These are phyloP conservation scores for Sutorius australiensis DNA, from an alignment of 768 basidiomycete species.

Conservation along the genomic window DNA sequence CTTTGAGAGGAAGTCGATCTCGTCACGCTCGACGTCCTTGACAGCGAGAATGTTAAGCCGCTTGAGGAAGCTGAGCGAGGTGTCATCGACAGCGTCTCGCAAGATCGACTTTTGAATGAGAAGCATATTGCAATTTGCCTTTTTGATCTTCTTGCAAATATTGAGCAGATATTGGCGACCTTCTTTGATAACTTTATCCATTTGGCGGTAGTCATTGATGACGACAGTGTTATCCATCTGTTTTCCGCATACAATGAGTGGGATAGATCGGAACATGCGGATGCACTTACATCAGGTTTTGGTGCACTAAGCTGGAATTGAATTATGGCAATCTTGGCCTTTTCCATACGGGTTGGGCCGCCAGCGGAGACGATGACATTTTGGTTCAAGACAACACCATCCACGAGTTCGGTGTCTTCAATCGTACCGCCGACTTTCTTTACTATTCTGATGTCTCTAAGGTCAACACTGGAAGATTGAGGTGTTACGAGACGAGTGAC, in stretches of 20 bases:
- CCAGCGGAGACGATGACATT: slow-evolving; percentile 87
- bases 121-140: slow-evolving; percentile 98
- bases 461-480: slow-evolving; percentile 91
- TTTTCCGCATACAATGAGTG: neutral
- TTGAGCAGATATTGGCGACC: slow-evolving; percentile 97
- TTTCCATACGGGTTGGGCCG: slow-evolving; percentile 93
- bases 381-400: slow-evolving; percentile 97
- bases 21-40: slow-evolving; percentile 97
- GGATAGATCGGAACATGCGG: neutral
- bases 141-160: slow-evolving; percentile 99
- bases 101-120: slow-evolving; percentile 99
- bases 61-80: slow-evolving; percentile 95
- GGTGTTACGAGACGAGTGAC: slow-evolving; percentile 88
- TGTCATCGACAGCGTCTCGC: slow-evolving; percentile 97
- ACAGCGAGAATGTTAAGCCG: slow-evolving; percentile 94
- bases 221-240: slow-evolving; percentile 99
- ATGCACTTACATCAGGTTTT: slow-evolving; percentile 85
- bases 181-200: slow-evolving; percentile 99
- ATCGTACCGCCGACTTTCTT: slow-evolving; percentile 99
- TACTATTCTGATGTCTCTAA: slow-evolving; percentile 92
- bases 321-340: slow-evolving; percentile 96
- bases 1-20: slow-evolving; percentile 95
- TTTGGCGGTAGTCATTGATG: slow-evolving; percentile 98
- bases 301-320: slow-evolving; percentile 98
- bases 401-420: slow-evolving; percentile 95